Conservation (phyloP, 2,329 filamentous ascomycete genomes). For the Zasmidium angulare region DNA sequence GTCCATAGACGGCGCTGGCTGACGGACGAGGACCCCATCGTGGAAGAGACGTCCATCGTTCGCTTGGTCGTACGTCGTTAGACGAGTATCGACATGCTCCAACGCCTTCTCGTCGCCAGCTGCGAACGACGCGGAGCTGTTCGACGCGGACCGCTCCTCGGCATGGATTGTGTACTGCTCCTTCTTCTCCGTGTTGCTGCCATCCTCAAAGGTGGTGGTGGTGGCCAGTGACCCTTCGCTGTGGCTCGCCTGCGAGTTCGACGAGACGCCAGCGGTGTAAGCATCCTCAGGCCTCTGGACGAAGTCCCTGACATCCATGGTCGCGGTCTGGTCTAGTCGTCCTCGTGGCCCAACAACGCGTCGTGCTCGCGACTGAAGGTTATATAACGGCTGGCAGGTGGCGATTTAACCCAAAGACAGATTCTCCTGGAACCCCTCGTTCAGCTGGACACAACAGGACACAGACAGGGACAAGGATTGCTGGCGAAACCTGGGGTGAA, state of each 20-base stretch:
- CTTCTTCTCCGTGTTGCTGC: neutral
- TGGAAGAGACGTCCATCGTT: slow-evolving; percentile 4
- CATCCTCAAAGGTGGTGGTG: neutral
- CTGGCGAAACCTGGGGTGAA: no score
- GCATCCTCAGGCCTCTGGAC: neutral
- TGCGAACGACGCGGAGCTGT: neutral
- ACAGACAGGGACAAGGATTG: no score
- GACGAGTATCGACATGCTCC: slow-evolving; percentile 1
- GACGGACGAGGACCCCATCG: slow-evolving; percentile 9
- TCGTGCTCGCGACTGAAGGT: neutral
- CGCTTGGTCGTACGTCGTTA: slow-evolving; percentile 7
- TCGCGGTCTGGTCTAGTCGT: no score
- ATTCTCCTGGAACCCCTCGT: no score
- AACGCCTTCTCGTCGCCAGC: neutral
- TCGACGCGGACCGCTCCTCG: neutral
- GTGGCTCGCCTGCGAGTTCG: neutral
- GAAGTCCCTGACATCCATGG: neutral
- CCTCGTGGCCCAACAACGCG: neutral
- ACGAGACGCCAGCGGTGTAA: neutral
- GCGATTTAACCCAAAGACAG: no score
- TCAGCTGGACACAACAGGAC: no score
- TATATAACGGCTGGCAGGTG: neutral
- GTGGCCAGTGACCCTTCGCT: neutral
- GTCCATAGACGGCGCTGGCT: slow-evolving; percentile 14
- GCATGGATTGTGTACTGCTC: neutral